A percentile compares a stretch with the other conserved stretches of the same genome.
Conservation (phyloP, 2,329 filamentous ascomycete species). For the Alternaria alternata region DNA sequence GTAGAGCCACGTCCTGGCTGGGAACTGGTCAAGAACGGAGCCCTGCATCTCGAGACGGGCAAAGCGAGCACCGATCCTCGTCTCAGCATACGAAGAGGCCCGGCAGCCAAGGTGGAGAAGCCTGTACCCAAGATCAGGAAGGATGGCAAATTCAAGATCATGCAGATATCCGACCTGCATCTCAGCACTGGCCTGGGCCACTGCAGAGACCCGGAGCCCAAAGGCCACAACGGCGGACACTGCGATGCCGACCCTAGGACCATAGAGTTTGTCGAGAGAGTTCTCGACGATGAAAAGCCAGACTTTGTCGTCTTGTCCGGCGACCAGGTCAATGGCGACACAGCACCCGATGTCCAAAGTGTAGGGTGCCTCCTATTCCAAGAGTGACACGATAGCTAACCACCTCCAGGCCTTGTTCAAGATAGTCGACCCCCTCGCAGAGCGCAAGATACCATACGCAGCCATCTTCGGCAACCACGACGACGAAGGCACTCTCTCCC, state of each 20-base stretch:
- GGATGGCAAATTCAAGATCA: conserved; percentile 94
- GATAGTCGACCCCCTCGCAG: conserved; percentile 81
- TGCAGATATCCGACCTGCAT: conserved; percentile 95
- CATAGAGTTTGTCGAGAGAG: conserved; percentile 81
- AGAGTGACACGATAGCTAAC: conserved; percentile 16
- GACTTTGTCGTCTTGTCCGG: conserved; percentile 91
- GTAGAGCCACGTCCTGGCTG: conserved; percentile 89
- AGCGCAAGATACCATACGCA: conserved; percentile 89
- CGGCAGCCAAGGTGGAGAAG: conserved; percentile 69
- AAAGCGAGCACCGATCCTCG: conserved; percentile 73
- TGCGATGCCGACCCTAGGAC: conserved; percentile 94
- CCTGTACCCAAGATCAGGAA: conserved; percentile 80
- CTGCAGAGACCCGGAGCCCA: conserved; percentile 87
- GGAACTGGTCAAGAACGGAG: conserved; percentile 73
- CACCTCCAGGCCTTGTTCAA: conserved; percentile 82
- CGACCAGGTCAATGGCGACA: conserved; percentile 95
- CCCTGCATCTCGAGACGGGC: conserved; percentile 71
- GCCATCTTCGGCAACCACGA: conserved; percentile 98
- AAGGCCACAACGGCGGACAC: conserved; percentile 72
- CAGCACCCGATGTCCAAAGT: conserved; percentile 87
- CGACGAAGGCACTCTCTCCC: conserved; percentile 83
- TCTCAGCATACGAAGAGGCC: conserved; percentile 79
- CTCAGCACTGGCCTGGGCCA: conserved; percentile 86
- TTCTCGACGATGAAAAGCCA: conserved; percentile 92
- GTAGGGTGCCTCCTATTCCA: conserved; percentile 55